Evolutionary conservation across 805 yeast genomes (phyloP).

Genomic region (Barnettozyma sp.): DNA sequence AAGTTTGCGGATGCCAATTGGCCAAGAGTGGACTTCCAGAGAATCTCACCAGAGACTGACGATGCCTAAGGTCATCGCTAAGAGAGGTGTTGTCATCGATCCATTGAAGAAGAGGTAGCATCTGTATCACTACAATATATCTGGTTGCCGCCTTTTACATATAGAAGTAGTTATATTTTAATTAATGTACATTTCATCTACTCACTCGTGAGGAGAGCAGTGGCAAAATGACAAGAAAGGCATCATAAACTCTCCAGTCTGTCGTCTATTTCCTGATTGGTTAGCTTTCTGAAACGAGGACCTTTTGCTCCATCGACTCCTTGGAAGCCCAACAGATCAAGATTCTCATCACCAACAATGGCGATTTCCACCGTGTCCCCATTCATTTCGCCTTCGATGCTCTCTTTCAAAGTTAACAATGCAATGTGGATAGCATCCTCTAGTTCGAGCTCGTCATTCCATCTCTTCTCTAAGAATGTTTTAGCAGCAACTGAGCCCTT

Average conservation of each 20-base stretch:
- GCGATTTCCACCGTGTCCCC: constrained; percentile 95
- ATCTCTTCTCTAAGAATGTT: constrained; percentile 93
- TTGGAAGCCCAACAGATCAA: constrained; percentile 72
- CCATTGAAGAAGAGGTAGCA: constrained; percentile 59
- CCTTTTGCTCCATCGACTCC: constrained; percentile 77
- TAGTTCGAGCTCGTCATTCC: constrained; percentile 94
- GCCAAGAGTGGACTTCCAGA: constrained; percentile 92
- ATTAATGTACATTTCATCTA: neutral
- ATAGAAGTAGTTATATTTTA: neutral
- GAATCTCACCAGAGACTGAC: constrained; percentile 81
- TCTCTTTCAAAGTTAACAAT: constrained; percentile 84
- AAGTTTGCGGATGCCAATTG: constrained; percentile 90
- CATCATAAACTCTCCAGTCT: constrained; percentile 80
- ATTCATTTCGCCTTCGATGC: constrained; percentile 96
- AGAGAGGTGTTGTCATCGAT: constrained; percentile 84
- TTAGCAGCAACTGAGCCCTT: constrained; percentile 94
- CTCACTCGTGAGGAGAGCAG: too few relatives aligned
- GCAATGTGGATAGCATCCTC: constrained; percentile 99
- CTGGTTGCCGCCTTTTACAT: neutral
- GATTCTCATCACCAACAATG: constrained; percentile 77
- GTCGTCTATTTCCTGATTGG: constrained; percentile 91
- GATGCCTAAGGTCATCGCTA: constrained; percentile 81
- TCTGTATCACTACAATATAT: neutral
- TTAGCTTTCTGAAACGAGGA: constrained; percentile 79
- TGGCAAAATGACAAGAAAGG: too few relatives aligned